Percentiles rank a stretch among this genome's conserved stretches.
phyloP scores from a whole-genome alignment of 2,329 filamentous ascomycete genomes.

The Hirsutella rhossiliensis region DNA sequence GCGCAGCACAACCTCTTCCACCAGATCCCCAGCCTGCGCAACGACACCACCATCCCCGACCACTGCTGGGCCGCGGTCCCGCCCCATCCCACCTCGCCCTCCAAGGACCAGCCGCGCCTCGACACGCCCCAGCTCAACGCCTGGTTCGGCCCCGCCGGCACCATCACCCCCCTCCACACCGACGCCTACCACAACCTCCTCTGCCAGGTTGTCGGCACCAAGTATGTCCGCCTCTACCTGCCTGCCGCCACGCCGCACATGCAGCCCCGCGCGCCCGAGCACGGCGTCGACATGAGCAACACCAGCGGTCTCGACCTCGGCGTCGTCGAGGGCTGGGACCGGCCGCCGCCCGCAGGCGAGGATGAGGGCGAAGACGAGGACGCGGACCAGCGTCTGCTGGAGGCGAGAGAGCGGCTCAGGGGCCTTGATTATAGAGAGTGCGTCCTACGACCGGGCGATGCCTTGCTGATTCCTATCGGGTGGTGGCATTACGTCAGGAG shows the following conservation, averaged over 20 bases:
- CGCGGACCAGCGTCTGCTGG: slow-evolving; percentile 20
- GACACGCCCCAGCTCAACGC: slow-evolving; percentile 66
- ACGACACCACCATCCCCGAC: slow-evolving; percentile 72
- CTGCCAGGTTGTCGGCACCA: slow-evolving; percentile 76
- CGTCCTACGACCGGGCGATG: slow-evolving; percentile 70
- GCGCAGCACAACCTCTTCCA: slow-evolving; percentile 82
- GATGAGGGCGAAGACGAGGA: slow-evolving; percentile 8
- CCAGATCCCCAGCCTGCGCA: slow-evolving; percentile 65
- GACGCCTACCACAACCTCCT: slow-evolving; percentile 92
- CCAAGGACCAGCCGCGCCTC: slow-evolving; percentile 26
- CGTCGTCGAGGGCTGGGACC: slow-evolving; percentile 50
- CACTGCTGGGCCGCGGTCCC: slow-evolving; percentile 68
- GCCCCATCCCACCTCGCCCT: slow-evolving; percentile 28
- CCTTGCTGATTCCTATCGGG: slow-evolving; percentile 77
- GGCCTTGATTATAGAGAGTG: slow-evolving; percentile 60
- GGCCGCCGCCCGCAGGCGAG: slow-evolving; percentile 9
- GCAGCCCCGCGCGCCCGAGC: slow-evolving; percentile 49
- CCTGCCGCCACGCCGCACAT: slow-evolving; percentile 48
- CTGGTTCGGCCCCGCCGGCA: slow-evolving; percentile 82
- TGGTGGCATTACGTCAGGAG: slow-evolving; percentile 98
- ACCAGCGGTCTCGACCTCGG: slow-evolving; percentile 73
- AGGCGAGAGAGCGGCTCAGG: slow-evolving; percentile 35
- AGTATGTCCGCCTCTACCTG: slow-evolving; percentile 83
- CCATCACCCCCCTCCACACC: slow-evolving; percentile 86
- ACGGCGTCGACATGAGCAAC: slow-evolving; percentile 83